Evolutionary conservation across 495 filamentous ascomycete species (phyloP).

Genomic region (Cercophora scortea): DNA sequence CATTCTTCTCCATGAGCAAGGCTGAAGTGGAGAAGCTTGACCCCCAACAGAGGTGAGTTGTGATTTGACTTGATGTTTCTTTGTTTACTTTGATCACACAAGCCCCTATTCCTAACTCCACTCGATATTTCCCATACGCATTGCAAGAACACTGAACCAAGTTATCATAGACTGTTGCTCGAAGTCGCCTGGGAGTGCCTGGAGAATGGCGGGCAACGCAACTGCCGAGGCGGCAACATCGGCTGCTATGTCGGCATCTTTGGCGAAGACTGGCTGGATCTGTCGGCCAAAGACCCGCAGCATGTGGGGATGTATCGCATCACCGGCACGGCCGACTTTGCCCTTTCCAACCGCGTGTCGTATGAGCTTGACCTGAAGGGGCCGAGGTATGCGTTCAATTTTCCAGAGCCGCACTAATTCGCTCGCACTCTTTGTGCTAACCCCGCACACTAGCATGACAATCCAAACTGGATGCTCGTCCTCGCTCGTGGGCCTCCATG

Average conservation of each 20-base stretch:
- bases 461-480: slow-evolving; percentile 41
- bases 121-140: too few relatives aligned
- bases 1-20: slow-evolving; percentile 34
- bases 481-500: slow-evolving; percentile 27
- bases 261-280: slow-evolving; percentile 26
- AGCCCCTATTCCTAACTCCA: too few relatives aligned
- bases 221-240: slow-evolving; percentile 34
- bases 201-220: slow-evolving; percentile 39
- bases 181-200: slow-evolving; percentile 41
- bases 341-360: slow-evolving; percentile 43
- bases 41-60: slow-evolving; percentile 37
- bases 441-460: slow-evolving; percentile 12
- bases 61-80: too few relatives aligned
- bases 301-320: slow-evolving; percentile 15
- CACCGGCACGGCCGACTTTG: slow-evolving; percentile 14
- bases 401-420: too few relatives aligned
- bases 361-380: slow-evolving; percentile 39
- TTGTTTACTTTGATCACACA: too few relatives aligned
- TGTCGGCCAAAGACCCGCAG: slow-evolving; percentile 14
- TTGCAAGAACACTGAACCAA: too few relatives aligned
- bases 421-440: too few relatives aligned
- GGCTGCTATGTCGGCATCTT: slow-evolving; percentile 43
- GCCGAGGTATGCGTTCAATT: background rate
- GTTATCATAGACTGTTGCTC: slow-evolving; percentile 21
- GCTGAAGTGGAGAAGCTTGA: slow-evolving; percentile 36